Base-by-base conservation (phyloP, 1,139 yeast genomes). In the Blastobotrys persicus region DNA sequence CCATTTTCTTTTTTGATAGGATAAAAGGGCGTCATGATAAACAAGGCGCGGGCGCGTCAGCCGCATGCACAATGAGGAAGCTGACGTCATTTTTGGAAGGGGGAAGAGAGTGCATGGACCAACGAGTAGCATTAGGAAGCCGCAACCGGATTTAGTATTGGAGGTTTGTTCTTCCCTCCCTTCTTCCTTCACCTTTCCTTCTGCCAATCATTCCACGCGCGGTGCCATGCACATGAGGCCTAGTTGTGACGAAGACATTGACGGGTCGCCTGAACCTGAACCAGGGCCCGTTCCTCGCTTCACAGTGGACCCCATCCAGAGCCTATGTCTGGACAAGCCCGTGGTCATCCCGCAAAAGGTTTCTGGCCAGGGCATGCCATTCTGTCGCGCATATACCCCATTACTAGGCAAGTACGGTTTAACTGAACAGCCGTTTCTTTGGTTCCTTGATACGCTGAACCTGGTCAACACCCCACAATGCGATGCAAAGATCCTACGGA, bases 321-420 rank as follows among this genome's bases (percentile, higher is more conserved):
- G 28, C 28, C 28, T 23, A 9, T 23, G 9, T 23, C 9, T 23
- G 28, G 28, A 17, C 41, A 37, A 37, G 41, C 41, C 41, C 11
- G 14, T 37, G 11, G 41, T 37, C 28, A 37, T 37, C 12, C 41
- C 41, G 28, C 41, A 37, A 13, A 26, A 14, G 26, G 28, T 13
- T 3, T 37, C 41, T 18, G 41, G 41, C 6, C 26, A 11, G 26
- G 41, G 41, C 26, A 37, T 37, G 41, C 41, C 41, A n/a, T 37
- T 37, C n/a, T 37, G 41, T 23, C 26, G 41, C 26, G 41, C 41
- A 9, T 37, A 37, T 28, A 37, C 26, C 19, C 41, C 41, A 4
- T 19, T 37, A 13, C 28, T 37, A n/a, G 26, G 26, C 28, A 23
- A 37, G 16, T 37, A 9, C 19, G 41, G 41, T 14, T 13, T 37